Evolutionary conservation across 1,284 basidiomycete species (phyloP).

Genomic region (Rugosomyces carneus): DNA sequence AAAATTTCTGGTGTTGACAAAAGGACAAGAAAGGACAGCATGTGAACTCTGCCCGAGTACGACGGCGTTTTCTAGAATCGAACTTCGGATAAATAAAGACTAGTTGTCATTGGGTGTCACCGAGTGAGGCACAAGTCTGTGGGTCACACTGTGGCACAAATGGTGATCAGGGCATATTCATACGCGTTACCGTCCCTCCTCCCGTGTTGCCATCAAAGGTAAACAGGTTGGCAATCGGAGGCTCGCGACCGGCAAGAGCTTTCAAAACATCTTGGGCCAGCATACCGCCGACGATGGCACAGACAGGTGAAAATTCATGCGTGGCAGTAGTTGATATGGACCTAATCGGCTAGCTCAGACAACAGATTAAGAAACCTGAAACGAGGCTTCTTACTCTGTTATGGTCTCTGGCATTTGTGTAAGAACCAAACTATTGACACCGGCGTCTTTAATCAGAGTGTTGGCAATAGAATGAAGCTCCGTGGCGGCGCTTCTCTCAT

Average conservation of each 20-base stretch:
- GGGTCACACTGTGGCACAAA: slow-evolving; percentile 8
- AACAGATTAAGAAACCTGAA: slow-evolving; percentile 10
- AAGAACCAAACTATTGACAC: slow-evolving; percentile 66
- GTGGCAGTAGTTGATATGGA: slow-evolving; percentile 61
- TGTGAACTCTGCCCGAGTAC: slow-evolving; percentile 1
- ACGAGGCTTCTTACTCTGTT: slow-evolving; percentile 43
- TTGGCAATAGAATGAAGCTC: slow-evolving; percentile 62
- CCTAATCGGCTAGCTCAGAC: slow-evolving; percentile 28
- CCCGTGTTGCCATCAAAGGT: slow-evolving; percentile 83
- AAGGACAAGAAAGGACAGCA: neutral
- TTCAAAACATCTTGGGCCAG: slow-evolving; percentile 94
- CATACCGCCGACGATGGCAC: slow-evolving; percentile 91
- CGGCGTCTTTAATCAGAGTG: slow-evolving; percentile 51
- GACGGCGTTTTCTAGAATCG: slow-evolving; percentile 7
- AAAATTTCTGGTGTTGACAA: neutral
- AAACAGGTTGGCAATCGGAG: slow-evolving; percentile 90
- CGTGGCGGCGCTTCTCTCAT: slow-evolving; percentile 37
- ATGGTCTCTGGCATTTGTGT: slow-evolving; percentile 47
- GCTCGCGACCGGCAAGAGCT: slow-evolving; percentile 82
- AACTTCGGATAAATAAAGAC: slow-evolving; percentile 13
- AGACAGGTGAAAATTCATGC: slow-evolving; percentile 86
- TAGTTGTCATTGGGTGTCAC: slow-evolving; percentile 6
- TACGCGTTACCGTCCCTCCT: slow-evolving; percentile 58
- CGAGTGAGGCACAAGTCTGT: slow-evolving; percentile 9
- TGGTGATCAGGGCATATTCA: slow-evolving; percentile 37